Conservation (phyloP, 106 monocot genomes). For the Alisma plantagoaquatica region DNA sequence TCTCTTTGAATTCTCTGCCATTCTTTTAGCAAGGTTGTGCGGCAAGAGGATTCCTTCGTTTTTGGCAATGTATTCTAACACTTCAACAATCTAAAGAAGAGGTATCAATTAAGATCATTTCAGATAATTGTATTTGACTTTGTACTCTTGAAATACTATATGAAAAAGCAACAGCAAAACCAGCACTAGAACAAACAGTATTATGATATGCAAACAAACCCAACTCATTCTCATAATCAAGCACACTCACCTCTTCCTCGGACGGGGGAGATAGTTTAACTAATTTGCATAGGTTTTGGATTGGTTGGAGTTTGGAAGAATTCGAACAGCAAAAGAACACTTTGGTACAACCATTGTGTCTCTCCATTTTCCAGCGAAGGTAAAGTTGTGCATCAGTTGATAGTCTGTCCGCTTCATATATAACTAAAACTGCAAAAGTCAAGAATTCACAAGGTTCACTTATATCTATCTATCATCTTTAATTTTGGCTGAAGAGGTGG, state of each 20-base stretch:
- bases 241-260: constrained; percentile 23
- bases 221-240: background rate
- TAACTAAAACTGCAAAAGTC: constrained; percentile 30
- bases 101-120: background rate
- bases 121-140: background rate
- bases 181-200: no score
- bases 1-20: constrained; percentile 26
- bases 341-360: constrained; percentile 24
- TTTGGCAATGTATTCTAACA: constrained; percentile 29
- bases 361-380: constrained; percentile 33
- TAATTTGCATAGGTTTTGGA: constrained; percentile 22
- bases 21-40: constrained; percentile 22
- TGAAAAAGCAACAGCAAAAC: no score
- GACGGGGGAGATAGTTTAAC: constrained; percentile 31
- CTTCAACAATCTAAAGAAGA: constrained; percentile 19
- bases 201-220: background rate
- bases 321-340: constrained; percentile 39
- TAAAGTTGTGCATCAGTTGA: no score
- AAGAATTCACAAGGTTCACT: no score
- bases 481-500: no score
- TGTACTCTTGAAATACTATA: no score
- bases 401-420: constrained; percentile 40
- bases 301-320: constrained; percentile 29
- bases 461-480: no score
- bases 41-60: constrained; percentile 30